Percentiles rank a stretch among this genome's conserved stretches.
These are phyloP conservation scores for Cryptococcus floricola DNA, from an alignment of 1,284 basidiomycete genomes.

Conservation along the genomic window DNA sequence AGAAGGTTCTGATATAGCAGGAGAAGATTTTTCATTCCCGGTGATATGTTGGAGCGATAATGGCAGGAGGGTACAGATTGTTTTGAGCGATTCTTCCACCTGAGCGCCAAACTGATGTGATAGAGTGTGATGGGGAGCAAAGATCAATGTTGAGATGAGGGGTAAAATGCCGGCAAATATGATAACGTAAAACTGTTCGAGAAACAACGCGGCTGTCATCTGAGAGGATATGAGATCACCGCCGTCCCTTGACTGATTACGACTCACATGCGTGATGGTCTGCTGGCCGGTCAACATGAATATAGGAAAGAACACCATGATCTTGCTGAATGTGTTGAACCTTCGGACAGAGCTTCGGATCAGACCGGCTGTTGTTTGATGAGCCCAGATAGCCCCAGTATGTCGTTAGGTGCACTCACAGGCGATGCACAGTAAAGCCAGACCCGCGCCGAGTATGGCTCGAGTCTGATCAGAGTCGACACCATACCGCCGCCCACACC, in stretches of 20 bases:
- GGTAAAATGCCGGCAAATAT: conserved; percentile 40
- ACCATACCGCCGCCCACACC: conserved; percentile 30
- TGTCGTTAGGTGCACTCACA: conserved; percentile 20
- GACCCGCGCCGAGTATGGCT: conserved; percentile 34
- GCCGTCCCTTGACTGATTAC: background rate
- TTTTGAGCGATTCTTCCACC: conserved; percentile 19
- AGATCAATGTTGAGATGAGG: conserved; percentile 27
- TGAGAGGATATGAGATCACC: background rate
- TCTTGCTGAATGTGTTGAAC: conserved; percentile 40
- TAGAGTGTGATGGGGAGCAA: conserved; percentile 28
- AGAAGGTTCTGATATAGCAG: conserved; percentile 8
- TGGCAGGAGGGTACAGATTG: conserved; percentile 30
- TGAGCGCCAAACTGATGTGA: conserved; percentile 23
- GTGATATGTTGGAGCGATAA: conserved; percentile 29
- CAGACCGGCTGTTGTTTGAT: conserved; percentile 32
- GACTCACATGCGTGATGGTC: conserved; percentile 26
- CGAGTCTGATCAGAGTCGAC: conserved; percentile 30
- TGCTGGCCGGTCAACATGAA: conserved; percentile 41
- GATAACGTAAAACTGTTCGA: conserved; percentile 41
- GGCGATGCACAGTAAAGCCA: conserved; percentile 36
- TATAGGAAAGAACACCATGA: conserved; percentile 45
- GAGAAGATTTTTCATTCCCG: conserved; percentile 5
- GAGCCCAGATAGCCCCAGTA: background rate
- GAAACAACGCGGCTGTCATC: conserved; percentile 24
- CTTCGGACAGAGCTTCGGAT: conserved; percentile 36